A percentile compares a stretch with the other conserved stretches of the same genome.
These are phyloP conservation scores for Hypoxylon perforatum DNA, from an alignment of 495 filamentous ascomycete genomes.

Conservation along the genomic window DNA sequence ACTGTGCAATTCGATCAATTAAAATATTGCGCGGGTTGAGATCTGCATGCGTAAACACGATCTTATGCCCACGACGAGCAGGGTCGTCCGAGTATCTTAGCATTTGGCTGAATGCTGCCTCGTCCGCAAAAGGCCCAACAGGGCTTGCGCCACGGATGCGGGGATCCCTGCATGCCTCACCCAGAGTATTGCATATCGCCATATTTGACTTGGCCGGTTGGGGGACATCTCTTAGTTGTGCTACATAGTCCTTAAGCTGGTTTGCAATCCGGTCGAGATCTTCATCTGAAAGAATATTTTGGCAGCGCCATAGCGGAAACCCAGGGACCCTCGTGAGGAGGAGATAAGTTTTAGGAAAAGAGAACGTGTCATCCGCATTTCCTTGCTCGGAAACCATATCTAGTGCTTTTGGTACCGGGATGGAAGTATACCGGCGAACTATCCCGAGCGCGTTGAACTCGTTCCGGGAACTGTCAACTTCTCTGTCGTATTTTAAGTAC, in stretches of 20 bases:
- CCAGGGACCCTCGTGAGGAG: conserved; percentile 42
- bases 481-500: conserved; percentile 42
- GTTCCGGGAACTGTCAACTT: conserved; percentile 33
- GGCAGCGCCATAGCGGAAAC: conserved; percentile 30
- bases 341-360: conserved; percentile 22
- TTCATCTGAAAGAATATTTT: conserved; percentile 37
- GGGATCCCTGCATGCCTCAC: conserved; percentile 33
- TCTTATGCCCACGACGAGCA: conserved; percentile 44
- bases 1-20: conserved; percentile 44
- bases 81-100: conserved; percentile 45
- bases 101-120: conserved; percentile 46
- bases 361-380: conserved; percentile 17
- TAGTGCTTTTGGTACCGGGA: conserved; percentile 42
- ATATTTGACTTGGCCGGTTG: conserved; percentile 16
- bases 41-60: conserved; percentile 60
- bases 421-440: conserved; percentile 40
- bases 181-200: conserved; percentile 45
- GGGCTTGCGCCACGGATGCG: conserved; percentile 41
- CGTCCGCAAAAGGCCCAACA: conserved; percentile 47
- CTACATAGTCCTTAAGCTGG: conserved; percentile 44
- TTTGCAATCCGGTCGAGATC: conserved; percentile 34
- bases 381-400: conserved; percentile 27
- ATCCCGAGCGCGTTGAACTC: conserved; percentile 46
- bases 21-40: conserved; percentile 60
- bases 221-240: conserved; percentile 43